These are phyloP conservation scores for Acorus gramineus DNA, from an alignment of 106 monocot genomes.

Conservation along the genomic window DNA sequence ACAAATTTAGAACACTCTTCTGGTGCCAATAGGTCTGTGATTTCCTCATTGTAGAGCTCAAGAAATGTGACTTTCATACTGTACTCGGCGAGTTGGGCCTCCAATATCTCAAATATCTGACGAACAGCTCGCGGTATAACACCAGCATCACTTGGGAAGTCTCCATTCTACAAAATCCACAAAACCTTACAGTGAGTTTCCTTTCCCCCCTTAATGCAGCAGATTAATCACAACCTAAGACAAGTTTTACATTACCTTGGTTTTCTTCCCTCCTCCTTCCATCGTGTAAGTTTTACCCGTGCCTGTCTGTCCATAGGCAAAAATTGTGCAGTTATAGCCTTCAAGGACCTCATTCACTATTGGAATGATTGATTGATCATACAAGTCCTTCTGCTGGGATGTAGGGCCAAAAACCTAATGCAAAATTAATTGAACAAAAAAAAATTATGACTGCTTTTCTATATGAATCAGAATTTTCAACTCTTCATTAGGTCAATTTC, in stretches of 20 bases:
- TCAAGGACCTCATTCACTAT: slow-evolving; percentile 52
- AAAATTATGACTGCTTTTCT: too few species aligned
- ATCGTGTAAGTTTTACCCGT: slow-evolving; percentile 17
- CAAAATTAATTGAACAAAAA: neutral
- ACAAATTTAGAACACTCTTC: slow-evolving; percentile 39
- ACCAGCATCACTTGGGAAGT: slow-evolving; percentile 47
- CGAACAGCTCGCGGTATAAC: slow-evolving; percentile 51
- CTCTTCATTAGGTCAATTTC: too few species aligned
- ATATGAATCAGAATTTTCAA: too few species aligned
- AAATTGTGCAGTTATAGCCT: slow-evolving; percentile 65
- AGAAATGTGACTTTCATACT: slow-evolving; percentile 71
- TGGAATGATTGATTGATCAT: slow-evolving; percentile 43
- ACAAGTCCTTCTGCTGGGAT: slow-evolving; percentile 50
- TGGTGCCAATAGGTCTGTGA: slow-evolving; percentile 21
- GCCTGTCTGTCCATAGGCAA: slow-evolving; percentile 65
- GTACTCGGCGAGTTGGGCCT: slow-evolving; percentile 42
- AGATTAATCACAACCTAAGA: too few species aligned
- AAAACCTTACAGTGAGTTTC: too few species aligned
- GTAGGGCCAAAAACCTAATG: slow-evolving; percentile 54
- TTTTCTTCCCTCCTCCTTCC: slow-evolving; percentile 48
- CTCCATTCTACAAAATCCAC: slow-evolving; percentile 33
- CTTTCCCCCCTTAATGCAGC: too few species aligned
- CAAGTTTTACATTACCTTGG: slow-evolving; percentile 17
- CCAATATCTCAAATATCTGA: slow-evolving; percentile 50
- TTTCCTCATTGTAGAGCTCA: slow-evolving; percentile 44